Evolutionary conservation across 495 filamentous ascomycete genomes (phyloP), one percentile per base, ranked within the genome.

Genomic region (Acidomyces sp.): DNA sequence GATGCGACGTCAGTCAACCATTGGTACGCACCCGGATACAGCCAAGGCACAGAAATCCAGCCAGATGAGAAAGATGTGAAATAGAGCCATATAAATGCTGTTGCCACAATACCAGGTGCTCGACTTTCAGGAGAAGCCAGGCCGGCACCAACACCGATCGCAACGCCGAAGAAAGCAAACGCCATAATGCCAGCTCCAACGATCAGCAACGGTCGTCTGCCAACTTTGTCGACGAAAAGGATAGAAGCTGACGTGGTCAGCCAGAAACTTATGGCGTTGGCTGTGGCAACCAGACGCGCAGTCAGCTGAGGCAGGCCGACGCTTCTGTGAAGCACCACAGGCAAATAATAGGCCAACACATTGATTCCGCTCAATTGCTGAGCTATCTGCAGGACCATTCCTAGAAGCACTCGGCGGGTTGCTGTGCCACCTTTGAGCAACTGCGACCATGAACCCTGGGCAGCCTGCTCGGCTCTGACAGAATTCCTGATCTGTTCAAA

Each of bases 281-380:
- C 36, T 5, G 29, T 25, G 17, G 43, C 43, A 15, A 35, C 43
- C 17, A 46, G 13, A 15, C 43, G 37, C 10, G 43, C 43, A 17
- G 36, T 46, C 3, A 46, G 29, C 17, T 46, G 37, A 17, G 36
- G 29, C 31, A 76, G 60, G 12, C 68, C 64, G 52, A 80, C 63
- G 15, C 61, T 67, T 5, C 62, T 55, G 25, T 65, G 58, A 35
- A 72, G 73, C 16, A 80, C 62, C 13, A 46, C 43, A 2, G 43
- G 43, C 2, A 46, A 24, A 22, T 46, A 46, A 31, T 46, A 46
- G 3, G 37, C 36, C 12, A 45, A 34, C n/a, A 44, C 41, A 16
- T 44, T 29, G 15, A 48, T 48, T 34, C 39, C 41, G n/a, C 21
- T 26, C 18, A 30, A 30, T 18, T 45, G 42, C 15, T 29, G 41